phyloP scores from a whole-genome alignment of 2,329 filamentous ascomycete species.

The Botrytis paeoniae region DNA sequence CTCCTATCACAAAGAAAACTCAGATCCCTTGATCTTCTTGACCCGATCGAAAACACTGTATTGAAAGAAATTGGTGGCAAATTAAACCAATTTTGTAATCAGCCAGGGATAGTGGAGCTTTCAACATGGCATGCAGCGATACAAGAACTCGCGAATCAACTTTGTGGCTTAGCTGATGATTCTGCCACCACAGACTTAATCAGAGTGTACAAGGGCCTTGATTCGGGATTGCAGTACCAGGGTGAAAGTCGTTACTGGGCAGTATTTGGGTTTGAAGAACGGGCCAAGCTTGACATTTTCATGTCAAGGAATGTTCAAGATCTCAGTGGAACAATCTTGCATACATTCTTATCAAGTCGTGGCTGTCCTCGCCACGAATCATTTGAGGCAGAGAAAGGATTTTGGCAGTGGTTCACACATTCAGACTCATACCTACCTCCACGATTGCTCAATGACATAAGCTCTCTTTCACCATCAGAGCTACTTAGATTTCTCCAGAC shows the following conservation, averaged over 20 bases:
- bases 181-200: constrained; percentile 35
- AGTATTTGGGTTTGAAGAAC: constrained; percentile 32
- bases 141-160: constrained; percentile 26
- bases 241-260: constrained; percentile 40
- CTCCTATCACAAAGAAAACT: constrained; percentile 43
- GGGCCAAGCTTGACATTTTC: constrained; percentile 37
- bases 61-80: constrained; percentile 14
- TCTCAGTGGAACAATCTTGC: constrained; percentile 38
- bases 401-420: constrained; percentile 40
- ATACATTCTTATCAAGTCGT: constrained; percentile 42
- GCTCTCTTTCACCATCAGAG: constrained; percentile 40
- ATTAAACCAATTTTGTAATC: constrained; percentile 4
- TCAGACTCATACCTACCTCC: constrained; percentile 34
- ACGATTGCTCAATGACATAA: constrained; percentile 43
- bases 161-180: constrained; percentile 18
- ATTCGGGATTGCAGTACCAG: constrained; percentile 39
- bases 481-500: constrained; percentile 15
- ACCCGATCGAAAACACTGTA: constrained; percentile 1
- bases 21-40: constrained; percentile 18
- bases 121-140: constrained; percentile 25
- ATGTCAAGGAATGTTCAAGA: constrained; percentile 39
- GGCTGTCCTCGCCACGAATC: constrained; percentile 38
- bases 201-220: constrained; percentile 40
- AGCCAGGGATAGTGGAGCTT: constrained; percentile 31
- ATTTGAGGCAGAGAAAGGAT: constrained; percentile 40